A percentile compares a stretch with the other conserved stretches of the same genome.
Evolutionary conservation across 2,329 filamentous ascomycete species (phyloP).

Genomic region (Penicillium sp.): DNA sequence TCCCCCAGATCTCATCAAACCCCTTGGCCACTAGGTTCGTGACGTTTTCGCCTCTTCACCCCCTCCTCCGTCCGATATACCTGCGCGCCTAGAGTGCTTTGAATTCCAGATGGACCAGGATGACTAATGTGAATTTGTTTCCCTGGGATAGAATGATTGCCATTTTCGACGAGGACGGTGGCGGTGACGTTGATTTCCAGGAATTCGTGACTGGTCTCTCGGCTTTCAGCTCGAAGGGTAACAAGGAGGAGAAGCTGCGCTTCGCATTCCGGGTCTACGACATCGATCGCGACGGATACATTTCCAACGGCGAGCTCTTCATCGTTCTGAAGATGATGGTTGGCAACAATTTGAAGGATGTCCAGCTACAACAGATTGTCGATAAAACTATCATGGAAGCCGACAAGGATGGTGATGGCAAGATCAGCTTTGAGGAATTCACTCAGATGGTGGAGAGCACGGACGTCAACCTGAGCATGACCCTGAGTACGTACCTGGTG

Average conservation of each 20-base stretch:
- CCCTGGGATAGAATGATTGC: slow-evolving; percentile 73
- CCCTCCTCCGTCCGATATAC: no score
- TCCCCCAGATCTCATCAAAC: slow-evolving; percentile 96
- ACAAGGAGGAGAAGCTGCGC: slow-evolving; percentile 96
- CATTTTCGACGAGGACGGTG: slow-evolving; percentile 97
- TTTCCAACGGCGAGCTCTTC: slow-evolving; percentile 97
- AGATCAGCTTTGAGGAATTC: slow-evolving; percentile 99
- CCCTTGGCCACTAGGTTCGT: slow-evolving; percentile 84
- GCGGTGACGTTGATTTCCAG: slow-evolving; percentile 96
- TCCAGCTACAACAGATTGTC: slow-evolving; percentile 97
- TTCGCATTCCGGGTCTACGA: slow-evolving; percentile 99
- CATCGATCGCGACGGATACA: slow-evolving; percentile 96
- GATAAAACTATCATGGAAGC: slow-evolving; percentile 99
- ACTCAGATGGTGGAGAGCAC: slow-evolving; percentile 98
- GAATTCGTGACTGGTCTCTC: slow-evolving; percentile 94
- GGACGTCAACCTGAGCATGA: slow-evolving; percentile 63
- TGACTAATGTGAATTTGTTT: no score
- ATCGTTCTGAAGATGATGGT: slow-evolving; percentile 99
- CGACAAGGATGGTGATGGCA: slow-evolving; percentile 89
- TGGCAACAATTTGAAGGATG: slow-evolving; percentile 96
- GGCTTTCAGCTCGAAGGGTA: slow-evolving; percentile 95
- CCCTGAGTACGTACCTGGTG: slow-evolving; percentile 47
- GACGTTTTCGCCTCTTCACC: background rate
- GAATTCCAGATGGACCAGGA: no score
- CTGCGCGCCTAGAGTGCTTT: no score